Base-by-base conservation (phyloP, 169 alveolate species). In the Besnoitia besnoiti region DNA sequence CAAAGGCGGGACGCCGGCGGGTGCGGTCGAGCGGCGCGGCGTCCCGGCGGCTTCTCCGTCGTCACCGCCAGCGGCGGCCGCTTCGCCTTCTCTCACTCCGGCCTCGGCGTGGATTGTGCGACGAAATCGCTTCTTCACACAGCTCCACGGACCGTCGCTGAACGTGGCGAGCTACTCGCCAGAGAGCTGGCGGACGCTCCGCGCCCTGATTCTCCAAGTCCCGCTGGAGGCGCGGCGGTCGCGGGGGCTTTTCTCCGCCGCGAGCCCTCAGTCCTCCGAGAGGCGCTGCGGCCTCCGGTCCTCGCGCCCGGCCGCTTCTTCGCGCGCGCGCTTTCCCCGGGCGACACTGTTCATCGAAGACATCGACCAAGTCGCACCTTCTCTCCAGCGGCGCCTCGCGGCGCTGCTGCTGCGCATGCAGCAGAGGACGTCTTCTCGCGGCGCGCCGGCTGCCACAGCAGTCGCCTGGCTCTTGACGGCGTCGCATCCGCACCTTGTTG, bases 341-440 rank as follows among this genome's bases (percentile, higher is more conserved):
- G 37, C 49, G 40, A 21, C 55, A 3, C 87, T 77, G 30, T 77
- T 77, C 55, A 27, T 77, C 40, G 87, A 77, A 39, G 87, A 77
- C 35, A 0, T 77, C 59, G 87, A 77, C 59, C 59, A 37, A 35
- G 61, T 77, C 14, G 37, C 55, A n/a, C 87, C 87, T 19, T 2
- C 49, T 3, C 87, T 77, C 21, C 87, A 77, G 55, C 10, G 87
- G n/a, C 87, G 87, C 59, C n/a, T 77, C 59, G 50, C 87, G n/a
- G n/a, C 87, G 49, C 87, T 77, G 5, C 87, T 77, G 37, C 37
- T 77, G 49, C 49, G 87, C 49, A 16, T 42, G 39, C 87, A 42
- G 55, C 35, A 77, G 55, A 77, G 30, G 30, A 24, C 82, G 3
- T 51, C 24, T 4, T 51, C 7, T 0, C 35, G 59, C 7, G n/a